phyloP scores from a whole-genome alignment of 805 yeast species.

The Dipodascus geniculatus region DNA sequence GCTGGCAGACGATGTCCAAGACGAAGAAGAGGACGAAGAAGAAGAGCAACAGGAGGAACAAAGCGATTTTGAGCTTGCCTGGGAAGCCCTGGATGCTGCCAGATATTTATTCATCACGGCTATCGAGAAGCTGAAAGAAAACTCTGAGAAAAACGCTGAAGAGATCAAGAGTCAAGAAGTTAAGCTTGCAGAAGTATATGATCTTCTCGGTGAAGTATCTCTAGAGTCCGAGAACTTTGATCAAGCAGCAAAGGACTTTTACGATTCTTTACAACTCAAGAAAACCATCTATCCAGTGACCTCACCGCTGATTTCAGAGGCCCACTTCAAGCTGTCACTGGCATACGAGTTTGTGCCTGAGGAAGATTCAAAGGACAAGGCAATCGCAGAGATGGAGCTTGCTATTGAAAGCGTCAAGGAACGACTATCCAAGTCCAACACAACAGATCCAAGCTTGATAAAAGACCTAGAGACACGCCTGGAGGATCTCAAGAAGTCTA shows the following conservation, averaged over 20 bases:
- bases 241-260: slow-evolving; percentile 65
- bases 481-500: neutral
- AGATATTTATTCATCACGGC: slow-evolving; percentile 49
- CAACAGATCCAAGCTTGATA: slow-evolving; percentile 27
- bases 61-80: slow-evolving; percentile 73
- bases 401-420: slow-evolving; percentile 40
- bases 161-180: slow-evolving; percentile 27
- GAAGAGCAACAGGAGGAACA: slow-evolving; percentile 33
- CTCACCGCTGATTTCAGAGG: slow-evolving; percentile 57
- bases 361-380: slow-evolving; percentile 40
- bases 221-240: slow-evolving; percentile 79
- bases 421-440: slow-evolving; percentile 28
- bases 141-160: neutral
- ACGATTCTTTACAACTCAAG: slow-evolving; percentile 43
- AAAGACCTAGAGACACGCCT: slow-evolving; percentile 20
- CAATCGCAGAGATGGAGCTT: slow-evolving; percentile 40
- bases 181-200: slow-evolving; percentile 63
- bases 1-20: slow-evolving; percentile 12
- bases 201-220: slow-evolving; percentile 78
- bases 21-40: slow-evolving; percentile 17
- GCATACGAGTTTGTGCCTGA: slow-evolving; percentile 56
- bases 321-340: slow-evolving; percentile 68
- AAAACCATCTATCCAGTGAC: slow-evolving; percentile 37
- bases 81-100: slow-evolving; percentile 76
- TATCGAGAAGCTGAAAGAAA: slow-evolving; percentile 24